A percentile compares a stretch with the other conserved stretches of the same genome.
Evolutionary conservation across 495 filamentous ascomycete species (phyloP).

Genomic region (Tuber calosporum): DNA sequence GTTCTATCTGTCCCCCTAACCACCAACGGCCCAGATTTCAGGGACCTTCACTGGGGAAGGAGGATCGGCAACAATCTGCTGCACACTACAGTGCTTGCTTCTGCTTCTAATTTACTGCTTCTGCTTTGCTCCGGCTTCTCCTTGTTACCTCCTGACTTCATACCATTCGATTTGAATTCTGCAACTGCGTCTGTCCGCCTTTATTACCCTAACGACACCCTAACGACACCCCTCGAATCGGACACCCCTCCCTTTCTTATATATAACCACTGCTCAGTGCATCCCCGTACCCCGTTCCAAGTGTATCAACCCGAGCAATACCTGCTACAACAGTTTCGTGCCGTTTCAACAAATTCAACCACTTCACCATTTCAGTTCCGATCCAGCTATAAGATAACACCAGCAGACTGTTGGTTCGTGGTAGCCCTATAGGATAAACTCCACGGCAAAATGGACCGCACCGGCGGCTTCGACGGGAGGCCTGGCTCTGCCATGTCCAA

Average conservation of each 20-base stretch:
- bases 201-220: not conserved
- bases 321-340: not conserved
- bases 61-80: constrained; percentile 22
- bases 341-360: not conserved
- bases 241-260: constrained; percentile 4
- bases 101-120: not conserved
- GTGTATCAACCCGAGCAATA: not conserved
- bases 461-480: constrained; percentile 41
- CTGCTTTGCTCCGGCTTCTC: constrained; percentile 1
- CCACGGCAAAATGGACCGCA: constrained; percentile 27
- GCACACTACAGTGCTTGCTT: not conserved
- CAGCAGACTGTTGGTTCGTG: not conserved
- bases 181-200: not conserved
- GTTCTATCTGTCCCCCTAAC: not conserved
- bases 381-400: not conserved
- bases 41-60: constrained; percentile 8
- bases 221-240: not conserved
- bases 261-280: not conserved
- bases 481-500: constrained; percentile 43
- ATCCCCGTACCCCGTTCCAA: not conserved
- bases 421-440: not conserved
- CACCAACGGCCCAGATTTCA: constrained; percentile 13
- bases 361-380: not conserved
- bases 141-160: not conserved
- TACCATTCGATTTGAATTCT: not conserved